A percentile compares a stretch with the other conserved stretches of the same genome.
These are phyloP conservation scores for Arthroderma sp. DNA, from an alignment of 2,329 filamentous ascomycete genomes.

Conservation along the genomic window DNA sequence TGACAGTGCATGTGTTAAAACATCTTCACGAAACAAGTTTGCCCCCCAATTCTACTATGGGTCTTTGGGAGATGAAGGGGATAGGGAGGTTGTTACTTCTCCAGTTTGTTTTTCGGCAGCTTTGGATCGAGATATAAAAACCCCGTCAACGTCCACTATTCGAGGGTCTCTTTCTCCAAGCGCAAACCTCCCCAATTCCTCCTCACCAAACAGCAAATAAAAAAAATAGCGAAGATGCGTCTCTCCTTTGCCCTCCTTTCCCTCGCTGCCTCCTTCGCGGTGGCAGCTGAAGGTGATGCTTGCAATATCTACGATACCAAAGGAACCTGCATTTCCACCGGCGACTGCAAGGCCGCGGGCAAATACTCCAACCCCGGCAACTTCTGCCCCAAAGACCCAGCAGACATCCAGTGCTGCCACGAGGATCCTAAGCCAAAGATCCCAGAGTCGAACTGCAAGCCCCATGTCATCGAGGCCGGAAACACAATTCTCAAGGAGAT, in stretches of 20 bases:
- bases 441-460: slow-evolving; percentile 11
- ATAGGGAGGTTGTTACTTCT: too few species aligned
- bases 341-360: neutral
- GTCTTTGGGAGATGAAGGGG: too few species aligned
- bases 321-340: slow-evolving; percentile 3
- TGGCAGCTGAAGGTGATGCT: neutral
- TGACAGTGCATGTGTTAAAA: too few species aligned
- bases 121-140: too few species aligned
- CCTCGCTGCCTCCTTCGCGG: neutral
- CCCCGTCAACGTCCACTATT: too few species aligned
- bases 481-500: slow-evolving; percentile 12
- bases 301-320: neutral
- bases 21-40: too few species aligned
- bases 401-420: slow-evolving; percentile 2
- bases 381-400: neutral
- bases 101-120: too few species aligned
- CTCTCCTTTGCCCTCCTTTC: neutral
- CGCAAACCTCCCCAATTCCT: too few species aligned
- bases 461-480: slow-evolving; percentile 12
- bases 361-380: neutral
- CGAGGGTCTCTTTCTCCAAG: too few species aligned
- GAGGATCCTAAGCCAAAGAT: slow-evolving; percentile 1
- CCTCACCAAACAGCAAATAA: too few species aligned
- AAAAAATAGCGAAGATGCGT: too few species aligned
- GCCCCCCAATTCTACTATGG: too few species aligned